Evolutionary conservation across 2,329 filamentous ascomycete genomes (phyloP).

Genomic region (Pyrenophora seminiperda): DNA sequence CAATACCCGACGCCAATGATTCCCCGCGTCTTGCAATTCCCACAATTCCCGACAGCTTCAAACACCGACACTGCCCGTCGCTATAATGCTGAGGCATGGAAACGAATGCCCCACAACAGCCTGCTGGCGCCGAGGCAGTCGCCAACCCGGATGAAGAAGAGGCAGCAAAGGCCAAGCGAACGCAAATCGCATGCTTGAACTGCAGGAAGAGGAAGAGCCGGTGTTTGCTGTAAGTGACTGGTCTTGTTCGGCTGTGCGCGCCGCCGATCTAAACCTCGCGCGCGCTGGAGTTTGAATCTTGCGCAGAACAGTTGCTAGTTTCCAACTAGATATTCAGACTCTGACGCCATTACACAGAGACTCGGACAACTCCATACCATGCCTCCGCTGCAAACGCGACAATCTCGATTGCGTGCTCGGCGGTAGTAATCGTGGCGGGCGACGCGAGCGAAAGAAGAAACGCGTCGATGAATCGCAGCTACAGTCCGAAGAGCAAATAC

Average conservation of each 20-base stretch:
- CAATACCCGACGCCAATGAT: slow-evolving; percentile 13
- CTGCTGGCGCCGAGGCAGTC: slow-evolving; percentile 13
- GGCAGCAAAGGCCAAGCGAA: slow-evolving; percentile 27
- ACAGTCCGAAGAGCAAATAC: slow-evolving; percentile 10
- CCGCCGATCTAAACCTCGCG: background rate
- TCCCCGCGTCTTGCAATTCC: slow-evolving; percentile 9
- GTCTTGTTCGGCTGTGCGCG: slow-evolving; percentile 8
- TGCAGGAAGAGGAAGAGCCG: slow-evolving; percentile 49
- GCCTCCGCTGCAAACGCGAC: slow-evolving; percentile 63
- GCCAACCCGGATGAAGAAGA: slow-evolving; percentile 24
- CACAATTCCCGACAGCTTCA: slow-evolving; percentile 18
- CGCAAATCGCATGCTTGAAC: slow-evolving; percentile 39
- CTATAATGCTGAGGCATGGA: slow-evolving; percentile 20
- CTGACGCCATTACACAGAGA: slow-evolving; percentile 39
- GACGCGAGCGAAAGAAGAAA: slow-evolving; percentile 61
- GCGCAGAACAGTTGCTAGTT: background rate
- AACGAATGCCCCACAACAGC: slow-evolving; percentile 18
- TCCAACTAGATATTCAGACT: background rate
- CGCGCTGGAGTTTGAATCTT: background rate
- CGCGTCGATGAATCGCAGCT: slow-evolving; percentile 21
- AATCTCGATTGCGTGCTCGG: slow-evolving; percentile 64
- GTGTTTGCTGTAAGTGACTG: slow-evolving; percentile 46
- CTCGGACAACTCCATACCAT: slow-evolving; percentile 59
- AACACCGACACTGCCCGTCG: slow-evolving; percentile 17
- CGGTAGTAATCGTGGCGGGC: slow-evolving; percentile 63